Evolutionary conservation across 805 yeast species (phyloP), one percentile per base, ranked within the genome.

Genomic region (Ogataea nitratoaversa): DNA sequence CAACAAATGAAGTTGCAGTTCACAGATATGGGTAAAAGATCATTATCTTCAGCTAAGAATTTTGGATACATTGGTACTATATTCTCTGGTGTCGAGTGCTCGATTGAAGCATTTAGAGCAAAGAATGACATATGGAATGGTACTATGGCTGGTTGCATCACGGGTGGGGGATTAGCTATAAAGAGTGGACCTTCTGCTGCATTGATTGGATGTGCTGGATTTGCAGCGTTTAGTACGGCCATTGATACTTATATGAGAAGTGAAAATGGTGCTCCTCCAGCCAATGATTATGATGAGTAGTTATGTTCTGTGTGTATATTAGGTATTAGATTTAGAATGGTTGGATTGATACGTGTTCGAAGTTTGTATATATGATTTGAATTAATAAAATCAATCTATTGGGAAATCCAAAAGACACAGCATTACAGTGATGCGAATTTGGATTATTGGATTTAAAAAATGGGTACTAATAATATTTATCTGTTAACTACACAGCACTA

Each of bases 141-240:
- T 33, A 78, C 87, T 2, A 73, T 78, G 32, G 98, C 98, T 4
- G 99, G 99, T 2, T 93, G 97, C 65, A 70, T 91, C 28, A 93
- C 99, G 1, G 99, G 99, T 32, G 99, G 96, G 25, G 97, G 96
- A 0, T 72, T 93, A 38, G 95, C 97, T 2, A 74, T 85, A 51
- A 87, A 84, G 58, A 79, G 93, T 35, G 99, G 99, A 1, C 99
- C 99, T 1, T 89, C 82, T 53, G 95, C 95, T 22, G 93, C 96
- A 0, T 53, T 80, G 19, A 60, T 90, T 43, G 99, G 99, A 1
- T 93, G 98, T 71, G 96, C 95, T 20, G 99, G 97, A 8, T 93
- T 93, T 68, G 97, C 98, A 2, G 95, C 93, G 7, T 93, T 93
- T 62, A 83, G 95, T 41, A 81, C 88, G 4, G 95, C 95, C 6